A percentile compares a stretch with the other conserved stretches of the same genome.
Evolutionary conservation across 441 rosid species (phyloP).

Genomic region (Euphorbia celastroides): DNA sequence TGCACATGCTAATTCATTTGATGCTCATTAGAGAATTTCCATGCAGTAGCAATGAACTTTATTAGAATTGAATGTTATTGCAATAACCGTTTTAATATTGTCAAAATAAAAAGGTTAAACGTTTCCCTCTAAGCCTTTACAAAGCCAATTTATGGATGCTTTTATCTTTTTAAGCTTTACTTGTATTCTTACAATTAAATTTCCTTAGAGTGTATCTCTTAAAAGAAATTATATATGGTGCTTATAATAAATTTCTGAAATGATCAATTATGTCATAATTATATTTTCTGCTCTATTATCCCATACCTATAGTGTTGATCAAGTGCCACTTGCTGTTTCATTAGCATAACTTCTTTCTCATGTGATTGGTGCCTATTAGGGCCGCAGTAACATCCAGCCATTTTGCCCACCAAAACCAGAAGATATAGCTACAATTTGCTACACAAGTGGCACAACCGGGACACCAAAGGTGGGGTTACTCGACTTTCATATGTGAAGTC

Average conservation of each 20-base stretch:
- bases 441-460: conserved; percentile 99
- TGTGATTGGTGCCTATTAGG: conserved; percentile 53
- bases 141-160: background rate
- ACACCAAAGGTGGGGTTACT: conserved; percentile 76
- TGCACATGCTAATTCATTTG: background rate
- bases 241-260: background rate
- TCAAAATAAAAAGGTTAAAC: background rate
- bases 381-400: conserved; percentile 73
- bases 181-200: background rate
- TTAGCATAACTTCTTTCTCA: conserved; percentile 17
- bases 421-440: conserved; percentile 91
- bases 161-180: background rate
- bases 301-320: background rate
- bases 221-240: background rate
- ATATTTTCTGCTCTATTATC: background rate
- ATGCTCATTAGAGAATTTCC: background rate
- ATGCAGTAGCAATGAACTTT: background rate
- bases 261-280: background rate
- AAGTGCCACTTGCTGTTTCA: background rate
- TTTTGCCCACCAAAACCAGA: conserved; percentile 84
- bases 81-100: background rate
- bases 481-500: conserved; percentile 12
- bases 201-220: background rate
- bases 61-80: background rate
- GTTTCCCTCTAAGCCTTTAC: background rate